Base-by-base conservation (phyloP, 2,329 filamentous ascomycete genomes). In the Phoma sp. region DNA sequence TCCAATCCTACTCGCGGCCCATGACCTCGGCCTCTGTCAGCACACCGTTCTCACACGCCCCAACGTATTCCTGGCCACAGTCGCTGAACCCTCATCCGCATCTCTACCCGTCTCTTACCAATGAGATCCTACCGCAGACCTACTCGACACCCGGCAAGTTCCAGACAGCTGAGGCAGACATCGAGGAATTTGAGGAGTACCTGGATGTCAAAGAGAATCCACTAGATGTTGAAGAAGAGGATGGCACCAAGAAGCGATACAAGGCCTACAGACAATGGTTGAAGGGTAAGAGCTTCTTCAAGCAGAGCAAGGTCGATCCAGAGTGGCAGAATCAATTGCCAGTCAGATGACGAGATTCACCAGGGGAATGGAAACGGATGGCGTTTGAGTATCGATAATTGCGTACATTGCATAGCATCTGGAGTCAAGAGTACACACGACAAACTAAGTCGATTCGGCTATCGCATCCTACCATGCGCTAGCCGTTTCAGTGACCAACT, bases 211-310 rank as follows among this genome's bases (percentile, higher is more conserved):
- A 85, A 4, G 90, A 95, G 57, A 91, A 96, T 67, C 91, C 92
- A 17, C 78, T 99, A 47, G 96, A 91, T 2, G 94, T 98, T 13
- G 88, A 87, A 1, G 88, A 93, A 39, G 93, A 96, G 69, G 95
- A 98, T 74, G 83, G 87, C 40, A 83, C 84, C 36, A 98, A 96
- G 84, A 97, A 98, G 82, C 83, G 95, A 65, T 99, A 99, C 76
- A 98, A 96, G 78, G 91, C 93, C 9, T 99, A 99, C 77, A 81
- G 88, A 68, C 96, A 97, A 77, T 99, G 95, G 94, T 81, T 99
- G 70, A 85, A 88, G 59, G 94, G 94, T 17, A 98, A 97, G 80
- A 96, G 92, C 68, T 84, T 98, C 68, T 98, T 98, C 75, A 98
- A 98, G 77, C 93, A 97, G 81, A 81, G 80, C 58, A 82, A 82